Evolutionary conservation across 108 stramenopile species (phyloP), one percentile per base, ranked within the genome.

Genomic region (Fragilariopsis cylindrus): DNA sequence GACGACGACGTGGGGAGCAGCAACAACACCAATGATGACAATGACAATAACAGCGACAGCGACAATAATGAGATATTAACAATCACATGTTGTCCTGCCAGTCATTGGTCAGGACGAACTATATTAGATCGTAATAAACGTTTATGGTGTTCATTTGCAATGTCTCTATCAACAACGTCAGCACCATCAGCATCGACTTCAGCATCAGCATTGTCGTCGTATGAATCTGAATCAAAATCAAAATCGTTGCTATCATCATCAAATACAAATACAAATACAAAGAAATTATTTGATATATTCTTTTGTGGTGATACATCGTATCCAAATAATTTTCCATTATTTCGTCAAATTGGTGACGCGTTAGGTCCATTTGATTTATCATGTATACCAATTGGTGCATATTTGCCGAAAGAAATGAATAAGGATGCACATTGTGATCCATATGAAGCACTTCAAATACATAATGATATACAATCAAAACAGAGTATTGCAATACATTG

Each of bases 321-420:
- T 55, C 73, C 78, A 3, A 18, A 41, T 9, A 69, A 71, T 40
- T 96, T 94, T 73, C 96, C 96, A 7, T 79, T 94, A 43, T 92
- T 95, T 82, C 87, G 84, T 66, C 86, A 90, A n/a, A 93, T 96
- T 54, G 92, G 90, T n/a, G 93, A 96, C 42, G 65, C 60, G 4
- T 79, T 92, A 7, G 93, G 92, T 11, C 95, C 96, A 18, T 95
- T 96, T 65, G 92, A 96, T 74, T 71, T 96, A 13, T 87, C 93
- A 11, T 89, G 92, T 4, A 84, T 99, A 56, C 97, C 98, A 15
- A 96, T 99, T 65, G 98, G 97, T 13, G 98, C 98, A 0, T 98
- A 99, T 76, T 81, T 79, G 69, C 98, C 98, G 12, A 58, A 77
- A 30, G 96, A 86, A 81, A 90, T 98, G 81, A 98, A 96, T 90